Evolutionary conservation across 2,329 filamentous ascomycete genomes (phyloP), one percentile per base, ranked within the genome.

Genomic region (Apiospora sp.): DNA sequence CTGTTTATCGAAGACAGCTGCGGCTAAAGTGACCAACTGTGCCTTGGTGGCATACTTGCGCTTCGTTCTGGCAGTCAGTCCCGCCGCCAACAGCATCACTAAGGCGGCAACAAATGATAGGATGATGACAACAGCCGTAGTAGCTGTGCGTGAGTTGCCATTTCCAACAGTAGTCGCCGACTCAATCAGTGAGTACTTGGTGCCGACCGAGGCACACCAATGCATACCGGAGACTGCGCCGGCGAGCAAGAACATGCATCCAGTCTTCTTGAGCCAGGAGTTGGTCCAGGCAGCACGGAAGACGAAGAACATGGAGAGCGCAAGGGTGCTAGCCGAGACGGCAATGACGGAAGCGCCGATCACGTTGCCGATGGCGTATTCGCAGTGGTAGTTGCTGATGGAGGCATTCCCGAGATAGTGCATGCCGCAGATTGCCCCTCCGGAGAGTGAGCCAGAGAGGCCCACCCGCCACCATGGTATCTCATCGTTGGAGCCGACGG

Each of bases 331-430:
- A 10, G 93, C 92, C 12, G 89, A 87, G 2, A 94, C 87, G 4
- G 94, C 92, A 74, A 97, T 94, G 67, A 92, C 79, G 34, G 90
- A 89, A 6, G 94, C 90, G 1, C 92, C 93, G 2, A 92, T 83
- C 22, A 97, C 87, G 78, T 91, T 90, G 30, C 82, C 83, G 16
- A 84, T 78, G 3, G 83, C 81, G 76, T 95, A 95, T 12, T 85
- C 82, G 77, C 93, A 92, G 5, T 80, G 82, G 79, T 97, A 97
- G 80, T 97, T 96, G 44, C 87, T 87, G 74, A 96, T 94, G 46
- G 94, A 94, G 43, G 93, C 89, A 79, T 97, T 95, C n/a, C 94
- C 94, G 30, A 96, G 85, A 78, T 96, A 97, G 81, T 97, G 93
- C 94, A 97, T 96, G 44, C 92, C 93, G 73, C 92, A 94, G 69